phyloP scores from a whole-genome alignment of 108 stramenopile genomes.

The Bacterosira constricta region DNA sequence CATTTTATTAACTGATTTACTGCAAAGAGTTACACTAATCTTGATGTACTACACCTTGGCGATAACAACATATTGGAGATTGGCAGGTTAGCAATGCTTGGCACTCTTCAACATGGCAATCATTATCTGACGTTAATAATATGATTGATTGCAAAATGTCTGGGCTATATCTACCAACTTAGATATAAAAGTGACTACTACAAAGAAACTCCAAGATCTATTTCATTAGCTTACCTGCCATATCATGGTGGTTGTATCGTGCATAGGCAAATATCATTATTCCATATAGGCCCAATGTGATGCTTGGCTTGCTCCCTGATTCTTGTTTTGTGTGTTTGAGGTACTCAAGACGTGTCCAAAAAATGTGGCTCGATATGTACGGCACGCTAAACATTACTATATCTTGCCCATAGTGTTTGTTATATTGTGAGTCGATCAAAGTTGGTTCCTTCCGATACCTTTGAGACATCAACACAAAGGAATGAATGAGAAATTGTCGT shows the following conservation, averaged over 20 bases:
- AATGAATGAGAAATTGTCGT: too few species aligned
- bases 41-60: too few species aligned
- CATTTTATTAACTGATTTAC: too few species aligned
- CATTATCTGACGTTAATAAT: too few species aligned
- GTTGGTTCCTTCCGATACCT: conserved; percentile 99
- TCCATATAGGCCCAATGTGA: conserved; percentile 95
- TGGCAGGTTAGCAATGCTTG: too few species aligned
- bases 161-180: too few species aligned
- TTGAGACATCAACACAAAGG: background rate
- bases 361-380: conserved; percentile 94
- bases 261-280: conserved; percentile 92
- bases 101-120: too few species aligned
- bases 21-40: too few species aligned
- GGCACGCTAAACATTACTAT: conserved; percentile 98
- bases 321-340: conserved; percentile 89
- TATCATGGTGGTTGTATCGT: conserved; percentile 93
- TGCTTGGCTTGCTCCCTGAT: conserved; percentile 92
- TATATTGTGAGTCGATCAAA: too few species aligned
- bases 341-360: conserved; percentile 96
- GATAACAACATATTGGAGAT: too few species aligned
- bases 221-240: conserved; percentile 91
- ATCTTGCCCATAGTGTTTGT: conserved; percentile 95
- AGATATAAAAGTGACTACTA: conserved; percentile 86
- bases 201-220: conserved; percentile 94
- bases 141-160: too few species aligned